Base-by-base conservation (phyloP, 2,329 filamentous ascomycete species). In the Ilyonectria destructans region DNA sequence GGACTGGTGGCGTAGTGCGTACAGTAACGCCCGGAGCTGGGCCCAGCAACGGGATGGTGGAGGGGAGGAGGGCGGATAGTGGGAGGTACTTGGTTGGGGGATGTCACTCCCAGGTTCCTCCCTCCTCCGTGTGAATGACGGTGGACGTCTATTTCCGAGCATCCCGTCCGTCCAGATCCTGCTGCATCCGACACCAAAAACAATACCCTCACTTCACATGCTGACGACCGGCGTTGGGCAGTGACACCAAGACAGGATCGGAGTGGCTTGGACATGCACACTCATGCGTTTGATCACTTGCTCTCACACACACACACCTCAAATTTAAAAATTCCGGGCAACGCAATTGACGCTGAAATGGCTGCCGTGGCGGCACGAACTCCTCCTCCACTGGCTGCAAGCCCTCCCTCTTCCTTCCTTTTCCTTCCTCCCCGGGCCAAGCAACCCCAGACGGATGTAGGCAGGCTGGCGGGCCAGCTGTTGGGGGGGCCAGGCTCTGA, bases 351-450 rank as follows among this genome's bases (percentile, higher is more conserved):
- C 33, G 63, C 57, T 61, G 54, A 62, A 62, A 58, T 51, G 64
- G 62, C 46, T 31, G 52, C 29, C 58, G 52, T 48, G 54, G 58
- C 54, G 52, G 52, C 58, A 54, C 52, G 64, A 67, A 67, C 64
- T 29, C 52, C 64, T 67, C 57, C 51, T 66, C 52, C 64, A 67
- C 58, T 58, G 58, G 58, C 54, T 65, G 56, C 62, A 65, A 65
- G 62, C 48, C 40, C 40, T 54, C n/a, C 26, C 37, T 59, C 62
- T 23, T 26, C 17, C 45, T 15, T 57, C 56, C 61, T 66, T 43
- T 35, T 21, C 52, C 58, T 35, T 23, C 19, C 12, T 23, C 43
- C 21, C 48, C 23, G 40, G 48, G 57, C 51, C 57, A 65, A 60
- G 26, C 51, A 61, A 66, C 63, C 58, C 64, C 64, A 67, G 58